Evolutionary conservation across 441 rosid genomes (phyloP).

Genomic region (Adansonia gregorii): DNA sequence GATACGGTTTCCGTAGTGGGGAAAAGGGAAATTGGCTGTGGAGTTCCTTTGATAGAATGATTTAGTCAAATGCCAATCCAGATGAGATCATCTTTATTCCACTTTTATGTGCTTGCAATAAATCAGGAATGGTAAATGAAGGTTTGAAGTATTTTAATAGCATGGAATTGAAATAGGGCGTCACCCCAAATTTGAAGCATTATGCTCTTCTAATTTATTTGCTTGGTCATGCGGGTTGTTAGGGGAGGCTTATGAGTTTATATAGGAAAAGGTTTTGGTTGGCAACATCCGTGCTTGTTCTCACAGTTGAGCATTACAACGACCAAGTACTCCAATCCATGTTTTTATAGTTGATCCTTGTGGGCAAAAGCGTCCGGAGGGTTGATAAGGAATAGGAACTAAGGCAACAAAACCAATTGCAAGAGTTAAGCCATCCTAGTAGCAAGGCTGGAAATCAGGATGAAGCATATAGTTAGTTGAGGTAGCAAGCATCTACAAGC

Average conservation of each 20-base stretch:
- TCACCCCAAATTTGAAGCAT: slow-evolving; percentile 79
- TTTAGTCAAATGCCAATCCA: slow-evolving; percentile 56
- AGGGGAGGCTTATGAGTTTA: slow-evolving; percentile 69
- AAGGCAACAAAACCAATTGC: no score
- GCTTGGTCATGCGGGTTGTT: slow-evolving; percentile 81
- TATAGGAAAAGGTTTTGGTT: slow-evolving; percentile 40
- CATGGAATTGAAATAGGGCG: slow-evolving; percentile 54
- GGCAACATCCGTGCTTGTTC: no score
- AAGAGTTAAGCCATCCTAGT: no score
- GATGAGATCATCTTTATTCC: slow-evolving; percentile 79
- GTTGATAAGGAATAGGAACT: no score
- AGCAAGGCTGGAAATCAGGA: no score
- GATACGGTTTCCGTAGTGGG: slow-evolving; percentile 69
- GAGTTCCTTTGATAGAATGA: slow-evolving; percentile 54
- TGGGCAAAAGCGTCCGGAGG: no score
- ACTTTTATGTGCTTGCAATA: slow-evolving; percentile 79
- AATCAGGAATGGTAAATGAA: slow-evolving; percentile 79
- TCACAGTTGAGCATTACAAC: no score
- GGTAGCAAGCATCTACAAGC: no score
- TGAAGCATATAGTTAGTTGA: no score
- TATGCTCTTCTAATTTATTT: slow-evolving; percentile 88
- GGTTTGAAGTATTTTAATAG: slow-evolving; percentile 65
- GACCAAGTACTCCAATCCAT: no score
- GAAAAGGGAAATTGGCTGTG: slow-evolving; percentile 44
- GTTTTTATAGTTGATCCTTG: no score